Evolutionary conservation across 2,329 filamentous ascomycete species (phyloP), one percentile per base, ranked within the genome.

Genomic region (Chrysosporium keratinophilum): DNA sequence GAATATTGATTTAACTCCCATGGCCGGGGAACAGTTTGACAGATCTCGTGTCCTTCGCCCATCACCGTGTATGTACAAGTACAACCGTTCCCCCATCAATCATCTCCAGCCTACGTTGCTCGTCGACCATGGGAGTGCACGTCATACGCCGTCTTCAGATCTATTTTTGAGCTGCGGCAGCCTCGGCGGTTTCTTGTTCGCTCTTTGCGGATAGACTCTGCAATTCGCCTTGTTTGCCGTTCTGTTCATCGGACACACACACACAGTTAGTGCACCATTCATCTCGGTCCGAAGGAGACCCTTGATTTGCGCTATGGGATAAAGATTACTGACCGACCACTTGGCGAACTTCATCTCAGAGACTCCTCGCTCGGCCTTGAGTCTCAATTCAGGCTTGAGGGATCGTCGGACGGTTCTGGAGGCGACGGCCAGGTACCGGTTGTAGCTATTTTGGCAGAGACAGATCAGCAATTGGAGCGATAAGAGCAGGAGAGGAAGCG

Each of bases 351-450:
- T 84, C 65, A 98, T 75, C 54, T 97, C 91, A 75, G 84, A 85
- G 74, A 89, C 82, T 69, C 89, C 90, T 71, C 93, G 84, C 82
- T 97, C 93, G 61, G 90, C 89, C 63, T 72, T 72, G 63, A 96
- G 74, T 76, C 93, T 83, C 78, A 89, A 85, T 56, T 93, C 88
- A 69, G 98, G 93, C 81, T 97, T 96, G 73, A 98, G 80, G 72
- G 89, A 95, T 73, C 88, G 87, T 78, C 94, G 93, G 73, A 98
- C 87, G 70, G 88, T 87, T 75, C 90, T 89, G 75, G 90, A 83
- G 69, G 93, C 89, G 76, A 98, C 82, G 70, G 90, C 84, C 71
- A 98, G 84, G 84, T 96, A 97, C 78, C 90, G 93, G 85, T 98
- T 98, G 88, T 98, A 98, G 78, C 93, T 98, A 73, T 70, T 54